A percentile compares a stretch with the other conserved stretches of the same genome.
phyloP scores from a whole-genome alignment of 2,329 filamentous ascomycete genomes.

The Xylaria arbuscula region DNA sequence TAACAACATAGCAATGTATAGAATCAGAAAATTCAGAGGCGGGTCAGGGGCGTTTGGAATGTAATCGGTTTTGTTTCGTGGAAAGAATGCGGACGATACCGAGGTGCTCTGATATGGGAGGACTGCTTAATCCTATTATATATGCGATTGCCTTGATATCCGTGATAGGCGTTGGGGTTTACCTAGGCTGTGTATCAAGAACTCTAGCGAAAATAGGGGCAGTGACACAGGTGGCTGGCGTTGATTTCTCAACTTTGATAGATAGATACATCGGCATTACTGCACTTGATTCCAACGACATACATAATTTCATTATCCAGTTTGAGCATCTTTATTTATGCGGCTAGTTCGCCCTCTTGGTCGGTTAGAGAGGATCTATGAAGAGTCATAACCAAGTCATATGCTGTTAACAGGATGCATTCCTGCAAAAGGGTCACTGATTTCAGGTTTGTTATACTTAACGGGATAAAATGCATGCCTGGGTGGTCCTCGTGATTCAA shows the following conservation, averaged over 20 bases:
- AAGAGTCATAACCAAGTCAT: not conserved
- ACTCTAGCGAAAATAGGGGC: not conserved
- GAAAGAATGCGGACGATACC: not conserved
- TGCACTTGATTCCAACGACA: not conserved
- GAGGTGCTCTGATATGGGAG: not conserved
- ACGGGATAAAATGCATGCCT: not conserved
- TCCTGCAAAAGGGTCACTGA: no score
- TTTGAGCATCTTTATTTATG: not conserved
- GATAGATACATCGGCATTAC: not conserved
- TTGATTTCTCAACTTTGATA: not conserved
- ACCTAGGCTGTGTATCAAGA: not conserved
- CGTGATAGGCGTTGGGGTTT: constrained; percentile 1
- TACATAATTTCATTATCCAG: not conserved
- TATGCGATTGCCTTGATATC: not conserved
- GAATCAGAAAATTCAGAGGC: no score
- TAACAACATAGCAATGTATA: not conserved
- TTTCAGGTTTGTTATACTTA: not conserved
- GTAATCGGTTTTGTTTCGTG: no score
- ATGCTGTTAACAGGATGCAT: not conserved
- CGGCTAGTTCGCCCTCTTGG: not conserved
- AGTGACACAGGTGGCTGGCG: not conserved
- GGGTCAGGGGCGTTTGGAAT: no score
- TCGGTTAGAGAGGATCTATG: not conserved
- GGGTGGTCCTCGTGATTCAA: constrained; percentile 40
- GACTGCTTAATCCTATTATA: not conserved